Conservation (phyloP, 176 grass and related monocot genomes). For the Paspalum vaginatum region DNA sequence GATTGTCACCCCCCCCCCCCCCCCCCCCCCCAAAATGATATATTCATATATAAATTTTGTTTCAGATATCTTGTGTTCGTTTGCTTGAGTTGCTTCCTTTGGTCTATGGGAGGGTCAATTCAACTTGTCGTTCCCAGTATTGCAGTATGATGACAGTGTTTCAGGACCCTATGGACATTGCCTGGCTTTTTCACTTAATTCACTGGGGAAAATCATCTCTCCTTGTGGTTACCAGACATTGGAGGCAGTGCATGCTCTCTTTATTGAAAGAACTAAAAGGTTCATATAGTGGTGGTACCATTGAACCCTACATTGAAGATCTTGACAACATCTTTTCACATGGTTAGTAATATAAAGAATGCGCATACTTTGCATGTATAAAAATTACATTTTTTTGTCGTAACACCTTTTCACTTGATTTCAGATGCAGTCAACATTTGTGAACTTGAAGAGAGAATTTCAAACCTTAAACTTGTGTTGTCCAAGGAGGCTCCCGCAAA, state of each 20-base stretch:
- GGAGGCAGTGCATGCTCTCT: slow-evolving; percentile 82
- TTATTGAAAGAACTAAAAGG: slow-evolving; percentile 65
- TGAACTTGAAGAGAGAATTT: slow-evolving; percentile 60
- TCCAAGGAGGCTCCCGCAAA: slow-evolving; percentile 52
- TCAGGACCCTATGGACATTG: slow-evolving; percentile 47
- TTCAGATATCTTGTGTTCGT: slow-evolving; percentile 89
- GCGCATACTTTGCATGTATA: slow-evolving; percentile 13
- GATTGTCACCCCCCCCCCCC: not conserved
- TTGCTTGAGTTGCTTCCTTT: slow-evolving; percentile 80
- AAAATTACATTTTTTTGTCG: not conserved
- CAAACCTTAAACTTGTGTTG: slow-evolving; percentile 59
- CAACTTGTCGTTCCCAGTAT: slow-evolving; percentile 37
- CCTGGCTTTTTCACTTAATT: slow-evolving; percentile 69
- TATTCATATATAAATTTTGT: slow-evolving; percentile 40
- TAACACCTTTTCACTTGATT: slow-evolving; percentile 43
- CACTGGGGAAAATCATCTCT: slow-evolving; percentile 93
- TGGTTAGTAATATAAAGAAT: slow-evolving; percentile 55
- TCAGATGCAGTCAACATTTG: slow-evolving; percentile 66
- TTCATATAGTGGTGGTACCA: slow-evolving; percentile 46
- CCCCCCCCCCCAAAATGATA: no score
- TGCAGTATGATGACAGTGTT: slow-evolving; percentile 36
- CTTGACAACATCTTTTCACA: slow-evolving; percentile 50
- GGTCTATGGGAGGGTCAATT: slow-evolving; percentile 64
- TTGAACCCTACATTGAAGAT: slow-evolving; percentile 51
- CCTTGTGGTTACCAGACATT: slow-evolving; percentile 76